phyloP scores from a whole-genome alignment of 768 basidiomycete species.

The Rossbeevera mucosa region DNA sequence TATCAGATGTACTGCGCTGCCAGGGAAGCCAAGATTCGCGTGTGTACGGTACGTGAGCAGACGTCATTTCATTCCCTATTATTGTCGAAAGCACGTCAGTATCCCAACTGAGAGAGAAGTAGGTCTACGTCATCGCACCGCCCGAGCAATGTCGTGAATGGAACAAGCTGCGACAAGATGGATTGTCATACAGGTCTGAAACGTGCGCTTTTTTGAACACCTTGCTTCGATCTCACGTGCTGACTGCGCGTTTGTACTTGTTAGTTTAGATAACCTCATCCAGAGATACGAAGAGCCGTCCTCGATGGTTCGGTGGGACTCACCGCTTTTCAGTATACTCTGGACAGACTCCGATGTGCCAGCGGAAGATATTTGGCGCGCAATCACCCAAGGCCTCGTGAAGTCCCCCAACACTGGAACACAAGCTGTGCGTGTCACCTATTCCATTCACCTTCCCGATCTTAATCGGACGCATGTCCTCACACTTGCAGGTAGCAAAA shows the following conservation, averaged over 20 bases:
- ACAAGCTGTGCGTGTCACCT: conserved; percentile 48
- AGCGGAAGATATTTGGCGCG: conserved; percentile 70
- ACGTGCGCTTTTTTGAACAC: conserved; percentile 47
- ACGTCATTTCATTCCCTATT: neutral
- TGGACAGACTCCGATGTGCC: conserved; percentile 70
- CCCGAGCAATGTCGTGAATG: conserved; percentile 73
- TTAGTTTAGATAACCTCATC: conserved; percentile 44
- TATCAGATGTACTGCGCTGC: conserved; percentile 98
- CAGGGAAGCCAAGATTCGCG: conserved; percentile 76
- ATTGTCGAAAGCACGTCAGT: neutral
- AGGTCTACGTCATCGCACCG: conserved; percentile 75
- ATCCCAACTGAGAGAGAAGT: conserved; percentile 20
- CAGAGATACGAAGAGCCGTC: conserved; percentile 93
- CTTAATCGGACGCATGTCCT: neutral
- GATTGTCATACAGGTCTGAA: conserved; percentile 52
- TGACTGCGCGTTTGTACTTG: neutral
- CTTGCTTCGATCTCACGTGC: neutral
- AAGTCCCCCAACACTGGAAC: conserved; percentile 89
- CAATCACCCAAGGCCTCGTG: conserved; percentile 70
- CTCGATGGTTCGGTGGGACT: conserved; percentile 98
- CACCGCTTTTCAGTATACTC: conserved; percentile 82
- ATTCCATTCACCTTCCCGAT: neutral
- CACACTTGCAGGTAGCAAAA: conserved; percentile 54
- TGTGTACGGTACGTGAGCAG: conserved; percentile 69
- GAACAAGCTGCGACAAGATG: conserved; percentile 55